These are phyloP conservation scores for Acanthochlamys bracteata DNA, from an alignment of 106 monocot species.

Conservation along the genomic window DNA sequence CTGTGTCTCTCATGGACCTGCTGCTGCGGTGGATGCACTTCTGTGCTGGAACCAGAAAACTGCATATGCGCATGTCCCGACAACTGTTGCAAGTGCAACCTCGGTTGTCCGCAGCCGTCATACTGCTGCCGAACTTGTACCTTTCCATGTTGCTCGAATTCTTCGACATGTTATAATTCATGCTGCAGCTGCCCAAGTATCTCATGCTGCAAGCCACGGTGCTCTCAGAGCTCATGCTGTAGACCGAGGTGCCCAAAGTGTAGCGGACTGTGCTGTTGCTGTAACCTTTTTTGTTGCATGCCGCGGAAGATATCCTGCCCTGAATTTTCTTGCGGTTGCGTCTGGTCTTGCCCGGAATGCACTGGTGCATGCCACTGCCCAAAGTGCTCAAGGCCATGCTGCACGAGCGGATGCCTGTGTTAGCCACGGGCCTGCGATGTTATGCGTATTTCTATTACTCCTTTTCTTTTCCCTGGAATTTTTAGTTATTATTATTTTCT, in stretches of 20 bases:
- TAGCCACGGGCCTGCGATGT: too few species aligned
- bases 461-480: too few species aligned
- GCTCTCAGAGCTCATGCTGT: not conserved
- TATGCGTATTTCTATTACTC: too few species aligned
- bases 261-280: not conserved
- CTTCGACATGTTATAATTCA: not conserved
- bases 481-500: too few species aligned
- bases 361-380: constrained; percentile 14
- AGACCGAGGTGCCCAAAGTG: constrained; percentile 1
- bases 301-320: constrained; percentile 23
- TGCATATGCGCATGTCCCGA: constrained; percentile 12
- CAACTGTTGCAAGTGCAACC: constrained; percentile 9
- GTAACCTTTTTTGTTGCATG: constrained; percentile 13
- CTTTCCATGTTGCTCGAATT: too few species aligned
- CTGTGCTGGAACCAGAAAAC: constrained; percentile 11
- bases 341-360: constrained; percentile 41
- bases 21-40: constrained; percentile 26
- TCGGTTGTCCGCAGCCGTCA: not conserved
- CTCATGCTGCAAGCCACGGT: constrained; percentile 3
- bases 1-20: constrained; percentile 30
- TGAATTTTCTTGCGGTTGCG: constrained; percentile 37
- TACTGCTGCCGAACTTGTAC: too few species aligned
- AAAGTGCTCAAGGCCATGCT: constrained; percentile 24
- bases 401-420: constrained; percentile 29
- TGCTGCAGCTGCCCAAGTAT: not conserved